Percentiles rank a stretch among this genome's conserved stretches.
These are phyloP conservation scores for Wickerhamomyces rabaulensis DNA, from an alignment of 805 yeast species.

Conservation along the genomic window DNA sequence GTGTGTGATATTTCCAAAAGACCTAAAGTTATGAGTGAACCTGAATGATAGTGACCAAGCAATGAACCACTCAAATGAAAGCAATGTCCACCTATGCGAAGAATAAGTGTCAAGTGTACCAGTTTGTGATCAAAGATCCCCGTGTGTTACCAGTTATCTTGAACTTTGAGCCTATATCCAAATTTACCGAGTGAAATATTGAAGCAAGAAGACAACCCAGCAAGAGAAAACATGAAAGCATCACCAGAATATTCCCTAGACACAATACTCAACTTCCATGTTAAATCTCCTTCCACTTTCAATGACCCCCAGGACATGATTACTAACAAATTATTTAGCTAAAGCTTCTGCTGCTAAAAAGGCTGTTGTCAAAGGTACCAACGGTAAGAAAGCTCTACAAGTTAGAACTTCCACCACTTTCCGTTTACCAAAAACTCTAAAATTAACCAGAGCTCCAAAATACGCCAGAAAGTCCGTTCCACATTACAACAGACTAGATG, in stretches of 20 bases:
- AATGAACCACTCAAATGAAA: not conserved
- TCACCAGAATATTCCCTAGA: no score
- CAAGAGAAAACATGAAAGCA: no score
- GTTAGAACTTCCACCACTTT: slow-evolving; percentile 93
- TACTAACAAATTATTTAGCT: slow-evolving; percentile 27
- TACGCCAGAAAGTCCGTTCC: slow-evolving; percentile 95
- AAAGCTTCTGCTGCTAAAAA: slow-evolving; percentile 98
- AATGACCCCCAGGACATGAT: not conserved
- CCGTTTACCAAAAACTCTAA: slow-evolving; percentile 96
- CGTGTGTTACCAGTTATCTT: no score
- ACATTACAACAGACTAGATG: slow-evolving; percentile 95
- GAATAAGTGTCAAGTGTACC: not conserved
- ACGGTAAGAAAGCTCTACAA: slow-evolving; percentile 84
- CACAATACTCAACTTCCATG: not conserved
- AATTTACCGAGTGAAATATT: no score
- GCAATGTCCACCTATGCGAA: not conserved
- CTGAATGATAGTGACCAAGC: not conserved
- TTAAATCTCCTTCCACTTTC: not conserved
- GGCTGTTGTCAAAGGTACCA: slow-evolving; percentile 96
- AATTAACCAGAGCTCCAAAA: slow-evolving; percentile 90
- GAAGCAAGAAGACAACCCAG: no score
- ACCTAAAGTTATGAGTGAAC: not conserved
- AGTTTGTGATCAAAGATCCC: not conserved
- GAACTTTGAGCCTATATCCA: no score
- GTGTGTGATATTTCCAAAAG: not conserved